Percentiles rank a stretch among this genome's conserved stretches.
Evolutionary conservation across 257 asterid genomes (phyloP).

Genomic region (Capsicum rhomboideum): DNA sequence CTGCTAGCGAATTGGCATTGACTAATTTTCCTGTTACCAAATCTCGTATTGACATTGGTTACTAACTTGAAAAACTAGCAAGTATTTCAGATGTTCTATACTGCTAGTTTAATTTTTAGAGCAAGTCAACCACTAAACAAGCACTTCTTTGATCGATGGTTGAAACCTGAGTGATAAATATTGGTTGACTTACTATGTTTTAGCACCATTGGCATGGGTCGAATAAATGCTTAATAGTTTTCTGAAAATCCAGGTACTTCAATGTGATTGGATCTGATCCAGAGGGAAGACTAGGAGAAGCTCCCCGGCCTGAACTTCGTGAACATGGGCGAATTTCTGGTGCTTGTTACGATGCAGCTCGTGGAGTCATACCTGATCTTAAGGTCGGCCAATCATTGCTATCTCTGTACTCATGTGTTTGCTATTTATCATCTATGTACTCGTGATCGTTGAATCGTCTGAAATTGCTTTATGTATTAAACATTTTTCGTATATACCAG

Average conservation of each 20-base stretch:
- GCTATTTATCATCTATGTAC: not conserved
- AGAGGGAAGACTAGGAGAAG: constrained; percentile 92
- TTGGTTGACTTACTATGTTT: not conserved
- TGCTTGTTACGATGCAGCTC: constrained; percentile 94
- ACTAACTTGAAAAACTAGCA: not conserved
- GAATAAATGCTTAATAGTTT: not conserved
- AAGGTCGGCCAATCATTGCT: constrained; percentile 36
- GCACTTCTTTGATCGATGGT: not conserved
- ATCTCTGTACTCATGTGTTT: not conserved
- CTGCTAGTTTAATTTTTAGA: not conserved
- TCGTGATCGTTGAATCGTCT: not conserved
- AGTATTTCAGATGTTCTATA: not conserved
- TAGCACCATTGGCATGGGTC: not conserved
- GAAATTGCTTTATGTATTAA: not conserved
- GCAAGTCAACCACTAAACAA: not conserved
- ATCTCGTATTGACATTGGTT: not conserved
- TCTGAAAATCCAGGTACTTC: constrained; percentile 30
- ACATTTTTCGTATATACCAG: not conserved
- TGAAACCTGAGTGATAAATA: not conserved
- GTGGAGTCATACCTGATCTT: constrained; percentile 75
- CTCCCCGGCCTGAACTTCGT: constrained; percentile 86
- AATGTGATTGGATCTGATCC: constrained; percentile 69
- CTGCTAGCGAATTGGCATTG: not conserved
- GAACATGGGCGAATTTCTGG: constrained; percentile 94
- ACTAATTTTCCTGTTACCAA: not conserved